Base-by-base conservation (phyloP, 306 rosid genomes). In the Rosa rugosa region DNA sequence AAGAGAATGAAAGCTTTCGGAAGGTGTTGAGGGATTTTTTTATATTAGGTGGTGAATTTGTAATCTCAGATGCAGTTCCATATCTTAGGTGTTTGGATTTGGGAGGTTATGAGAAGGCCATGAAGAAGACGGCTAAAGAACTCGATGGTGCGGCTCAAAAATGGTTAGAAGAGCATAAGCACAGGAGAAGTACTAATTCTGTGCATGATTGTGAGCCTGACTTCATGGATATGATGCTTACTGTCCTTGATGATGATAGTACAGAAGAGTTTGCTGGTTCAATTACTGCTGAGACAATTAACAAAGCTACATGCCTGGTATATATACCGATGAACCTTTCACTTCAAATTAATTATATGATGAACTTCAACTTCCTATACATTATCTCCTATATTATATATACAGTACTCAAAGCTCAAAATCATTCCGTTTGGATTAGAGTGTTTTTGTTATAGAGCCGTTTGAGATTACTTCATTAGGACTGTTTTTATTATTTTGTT, bases 31-130 rank as follows among this genome's bases (percentile, higher is more conserved):
- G 46, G 34, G 62, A 76, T 0, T 76, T 62, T 41, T 46, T 63
- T 1, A 18, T 9, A 9, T 46, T 41, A 18, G 0, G 17, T 23
- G 70, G 78, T 11, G 6, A 25, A 1, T 75, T 75, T 60, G 7
- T 56, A 20, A 31, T 75, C 3, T 46, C 59, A 11, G 79, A 76
- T 44, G 79, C 71, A 10, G 51, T 75, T 63, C 79, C 79, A 8
- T 62, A 17, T 16, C 60, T 75, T 1, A 60, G 71, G 44, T 75
- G 79, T 71, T 75, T 75, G 46, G 59, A 75, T 6, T 27, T 62
- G 25, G 71, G 59, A 23, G 79, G 71, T 8, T 20, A 75, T 40
- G 71, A 75, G 79, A 75, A 62, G 25, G 79, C 79, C 17, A 75
- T 60, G 79, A 60, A 59, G 44, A 64, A 75, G 18, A 75, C 71